Evolutionary conservation across 352 stramenopile species (phyloP).

Genomic region (Achlya hypogyna): DNA sequence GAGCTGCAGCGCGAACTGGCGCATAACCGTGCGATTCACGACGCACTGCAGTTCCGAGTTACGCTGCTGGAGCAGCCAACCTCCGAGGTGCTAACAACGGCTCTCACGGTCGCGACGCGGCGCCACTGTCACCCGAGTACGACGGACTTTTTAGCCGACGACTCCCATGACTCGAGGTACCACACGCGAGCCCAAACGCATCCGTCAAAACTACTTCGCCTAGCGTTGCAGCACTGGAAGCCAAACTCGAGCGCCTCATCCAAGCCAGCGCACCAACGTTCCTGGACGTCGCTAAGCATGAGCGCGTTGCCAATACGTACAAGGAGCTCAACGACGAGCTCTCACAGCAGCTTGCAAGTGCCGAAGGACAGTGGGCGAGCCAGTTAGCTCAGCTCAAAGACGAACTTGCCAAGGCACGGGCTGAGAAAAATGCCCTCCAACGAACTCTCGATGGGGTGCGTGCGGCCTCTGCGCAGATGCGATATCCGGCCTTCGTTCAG

Average conservation of each 20-base stretch:
- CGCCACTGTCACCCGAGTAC: neutral
- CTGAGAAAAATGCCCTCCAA: too few species aligned
- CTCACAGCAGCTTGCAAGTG: neutral
- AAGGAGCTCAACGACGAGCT: neutral
- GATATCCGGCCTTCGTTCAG: too few species aligned
- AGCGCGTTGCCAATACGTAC: neutral
- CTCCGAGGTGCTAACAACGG: neutral
- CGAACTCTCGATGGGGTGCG: too few species aligned
- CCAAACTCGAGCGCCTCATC: neutral
- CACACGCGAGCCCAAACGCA: too few species aligned
- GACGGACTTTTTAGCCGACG: neutral
- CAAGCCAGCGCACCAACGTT: neutral
- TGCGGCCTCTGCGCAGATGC: too few species aligned
- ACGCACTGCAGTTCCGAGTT: neutral
- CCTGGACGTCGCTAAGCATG: neutral
- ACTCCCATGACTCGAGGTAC: neutral
- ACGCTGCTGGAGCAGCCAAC: neutral
- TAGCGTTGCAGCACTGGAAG: neutral
- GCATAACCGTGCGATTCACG: neutral
- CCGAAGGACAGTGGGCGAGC: neutral
- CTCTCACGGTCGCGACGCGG: neutral
- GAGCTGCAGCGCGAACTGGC: neutral
- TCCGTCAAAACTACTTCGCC: too few species aligned
- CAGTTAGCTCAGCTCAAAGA: neutral
- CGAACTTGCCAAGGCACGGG: neutral